Evolutionary conservation across 768 basidiomycete genomes (phyloP).

Genomic region (Trametes maxima): DNA sequence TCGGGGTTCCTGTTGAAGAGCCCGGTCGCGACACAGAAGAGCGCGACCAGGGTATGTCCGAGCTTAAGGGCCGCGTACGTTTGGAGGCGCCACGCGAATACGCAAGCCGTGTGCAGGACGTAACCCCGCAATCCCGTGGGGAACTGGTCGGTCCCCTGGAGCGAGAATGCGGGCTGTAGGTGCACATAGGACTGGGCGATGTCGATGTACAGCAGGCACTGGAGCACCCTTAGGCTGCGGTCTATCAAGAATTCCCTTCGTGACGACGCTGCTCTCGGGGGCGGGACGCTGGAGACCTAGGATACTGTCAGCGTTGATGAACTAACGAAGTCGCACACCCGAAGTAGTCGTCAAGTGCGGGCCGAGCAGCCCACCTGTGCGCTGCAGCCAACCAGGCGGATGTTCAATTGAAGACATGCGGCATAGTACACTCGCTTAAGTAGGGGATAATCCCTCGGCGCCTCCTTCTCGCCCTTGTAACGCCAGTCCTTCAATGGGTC

Average conservation of each 20-base stretch:
- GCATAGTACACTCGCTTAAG: not conserved
- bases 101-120: not conserved
- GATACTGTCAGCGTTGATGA: too few relatives aligned
- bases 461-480: not conserved
- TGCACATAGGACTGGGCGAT: slow-evolving; percentile 13
- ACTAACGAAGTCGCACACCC: not conserved
- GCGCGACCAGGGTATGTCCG: not conserved
- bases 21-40: slow-evolving; percentile 19
- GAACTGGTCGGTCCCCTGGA: not conserved
- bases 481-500: not conserved
- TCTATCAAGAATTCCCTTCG: slow-evolving; percentile 1
- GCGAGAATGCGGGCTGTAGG: slow-evolving; percentile 10
- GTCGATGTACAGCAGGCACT: slow-evolving; percentile 11
- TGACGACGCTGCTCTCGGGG: not conserved
- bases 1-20: slow-evolving; percentile 29
- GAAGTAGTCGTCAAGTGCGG: not conserved
- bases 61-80: slow-evolving; percentile 1
- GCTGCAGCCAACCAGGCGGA: slow-evolving; percentile 1
- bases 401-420: not conserved
- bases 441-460: not conserved
- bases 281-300: slow-evolving; percentile 15
- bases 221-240: not conserved
- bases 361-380: not conserved
- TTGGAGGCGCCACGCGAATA: not conserved
- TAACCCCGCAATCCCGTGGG: slow-evolving; percentile 2